Base-by-base conservation (phyloP, 139 green algal genomes). In the Edaphochlamys debaryana region DNA sequence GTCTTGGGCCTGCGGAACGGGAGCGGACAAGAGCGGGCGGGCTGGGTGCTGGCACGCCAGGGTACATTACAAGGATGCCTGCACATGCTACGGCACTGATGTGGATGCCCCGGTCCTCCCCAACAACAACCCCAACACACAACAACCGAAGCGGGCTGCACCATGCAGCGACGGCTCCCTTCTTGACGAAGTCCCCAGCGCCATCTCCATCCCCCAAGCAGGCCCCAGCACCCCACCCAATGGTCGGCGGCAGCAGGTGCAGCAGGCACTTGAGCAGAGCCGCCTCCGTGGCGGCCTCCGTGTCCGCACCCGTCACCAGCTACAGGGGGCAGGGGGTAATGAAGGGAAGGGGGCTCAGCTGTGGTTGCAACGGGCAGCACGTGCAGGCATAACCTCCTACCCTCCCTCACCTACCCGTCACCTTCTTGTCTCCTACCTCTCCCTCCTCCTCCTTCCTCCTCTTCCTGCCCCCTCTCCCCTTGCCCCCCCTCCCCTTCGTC, bases 211-310 rank as follows among this genome's bases (percentile, higher is more conserved):
- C n/a, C n/a, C n/a, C n/a, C n/a, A n/a, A n/a, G n/a, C n/a, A n/a
- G n/a, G n/a, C n/a, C n/a, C n/a, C n/a, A n/a, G n/a, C 3, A 52
- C 30, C 72, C 8, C 37, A 82, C 75, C 75, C 75, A 15, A 82
- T 60, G n/a, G 6, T 13, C 3, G 40, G n/a, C 20, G 75, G 75
- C 75, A 82, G 34, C 30, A 82, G 34, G 62, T 82, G 75, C 58
- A 82, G 60, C 3, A 82, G 34, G n/a, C 60, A 82, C 30, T 67
- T 34, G n/a, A 82, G 62, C 41, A 82, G 62, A 23, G 75, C 75
- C 58, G 72, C 62, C 75, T 82, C 75, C 30, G 48, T 32, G 0
- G 40, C 27, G 1, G 75, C 58, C 30, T 82, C 75, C 0, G 23
- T 63, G 75, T 82, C 75, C 11, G 75, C 75, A 22, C 62, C 58